Evolutionary conservation across 176 grass and related monocot genomes (phyloP), one percentile per base, ranked within the genome.

Genomic region (Lolium rigidum): DNA sequence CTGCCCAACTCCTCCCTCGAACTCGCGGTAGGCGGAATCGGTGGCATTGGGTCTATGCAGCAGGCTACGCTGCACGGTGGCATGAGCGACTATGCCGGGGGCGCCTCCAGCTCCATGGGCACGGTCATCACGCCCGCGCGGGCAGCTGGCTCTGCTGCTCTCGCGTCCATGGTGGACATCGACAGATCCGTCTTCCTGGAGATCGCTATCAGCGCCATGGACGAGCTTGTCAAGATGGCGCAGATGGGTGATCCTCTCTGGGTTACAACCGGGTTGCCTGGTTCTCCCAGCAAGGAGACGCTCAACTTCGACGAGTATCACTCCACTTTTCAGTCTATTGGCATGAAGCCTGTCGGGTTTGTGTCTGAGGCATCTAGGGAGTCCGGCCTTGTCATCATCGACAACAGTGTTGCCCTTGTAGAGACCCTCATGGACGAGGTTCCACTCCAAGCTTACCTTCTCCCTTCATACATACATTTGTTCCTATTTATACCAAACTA

Each of bases 371-470:
- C 86, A 5, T 91, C 97, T 10, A 92, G 90, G 88, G 88, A 94
- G 77, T 91, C 90, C 0, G 92, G 94, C 24, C 50, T 90, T 0
- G 94, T 96, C 57, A 90, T 96, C 70, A 93, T 93, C 9, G 85
- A 91, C 72, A 89, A 90, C 70, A 99, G 97, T 61, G 51, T 75
- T 48, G 92, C 90, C 10, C 88, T 99, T 73, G 92, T 96, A 12
- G 97, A 96, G 82, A 99, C 92, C 2, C 94, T 99, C 0, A 96
- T 99, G 87, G 92, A 96, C 51, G 85, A 91, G 75, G 97, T 99
- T 11, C 2, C 16, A 44, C 41, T 6, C 37, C 39, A 50, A 77
- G 50, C 76, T 22, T 2, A 21, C 55, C 50, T 68, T 62, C 61
- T 78, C 54, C n/a, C n/a, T n/a, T n/a, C 5, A 8, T 70, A 43